These are phyloP conservation scores for Nemophila menziesii DNA, from an alignment of 257 asterid genomes.

Conservation along the genomic window DNA sequence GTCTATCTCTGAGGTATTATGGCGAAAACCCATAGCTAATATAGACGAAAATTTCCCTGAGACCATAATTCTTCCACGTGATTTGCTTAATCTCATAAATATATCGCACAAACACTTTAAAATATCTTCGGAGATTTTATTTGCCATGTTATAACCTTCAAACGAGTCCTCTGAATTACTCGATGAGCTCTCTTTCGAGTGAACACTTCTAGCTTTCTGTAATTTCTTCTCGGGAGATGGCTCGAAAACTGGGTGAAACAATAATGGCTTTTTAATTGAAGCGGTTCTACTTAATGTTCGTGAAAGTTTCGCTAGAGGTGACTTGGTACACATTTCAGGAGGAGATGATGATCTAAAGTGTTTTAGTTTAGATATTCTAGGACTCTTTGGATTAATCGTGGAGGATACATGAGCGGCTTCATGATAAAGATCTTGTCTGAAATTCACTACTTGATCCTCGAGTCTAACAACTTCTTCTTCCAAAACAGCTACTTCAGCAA, in stretches of 20 bases:
- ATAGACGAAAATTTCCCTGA: constrained; percentile 29
- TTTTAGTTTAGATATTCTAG: constrained; percentile 20
- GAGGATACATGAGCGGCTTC: constrained; percentile 53
- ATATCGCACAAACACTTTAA: constrained; percentile 59
- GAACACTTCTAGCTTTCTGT: constrained; percentile 20
- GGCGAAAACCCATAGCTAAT: constrained; percentile 12
- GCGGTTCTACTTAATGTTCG: constrained; percentile 34
- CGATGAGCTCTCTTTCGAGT: constrained; percentile 45
- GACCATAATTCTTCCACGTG: constrained; percentile 49
- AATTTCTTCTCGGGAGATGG: constrained; percentile 18
- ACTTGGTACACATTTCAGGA: constrained; percentile 28
- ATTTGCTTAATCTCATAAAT: constrained; percentile 46
- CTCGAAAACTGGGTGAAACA: constrained; percentile 5
- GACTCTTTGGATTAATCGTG: constrained; percentile 18
- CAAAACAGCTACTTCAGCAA: constrained; percentile 92
- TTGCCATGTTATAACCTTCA: constrained; percentile 42
- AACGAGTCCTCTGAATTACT: constrained; percentile 37
- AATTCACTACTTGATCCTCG: constrained; percentile 57
- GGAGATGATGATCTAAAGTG: constrained; percentile 59
- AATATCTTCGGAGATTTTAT: constrained; percentile 48
- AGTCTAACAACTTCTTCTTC: constrained; percentile 90
- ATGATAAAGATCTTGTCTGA: constrained; percentile 57
- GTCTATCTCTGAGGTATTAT: constrained; percentile 18
- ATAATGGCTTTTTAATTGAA: constrained; percentile 28
- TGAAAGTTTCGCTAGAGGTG: constrained; percentile 15